These are phyloP conservation scores for Neofusicoccum ribis DNA, from an alignment of 2,329 filamentous ascomycete species.

Conservation along the genomic window DNA sequence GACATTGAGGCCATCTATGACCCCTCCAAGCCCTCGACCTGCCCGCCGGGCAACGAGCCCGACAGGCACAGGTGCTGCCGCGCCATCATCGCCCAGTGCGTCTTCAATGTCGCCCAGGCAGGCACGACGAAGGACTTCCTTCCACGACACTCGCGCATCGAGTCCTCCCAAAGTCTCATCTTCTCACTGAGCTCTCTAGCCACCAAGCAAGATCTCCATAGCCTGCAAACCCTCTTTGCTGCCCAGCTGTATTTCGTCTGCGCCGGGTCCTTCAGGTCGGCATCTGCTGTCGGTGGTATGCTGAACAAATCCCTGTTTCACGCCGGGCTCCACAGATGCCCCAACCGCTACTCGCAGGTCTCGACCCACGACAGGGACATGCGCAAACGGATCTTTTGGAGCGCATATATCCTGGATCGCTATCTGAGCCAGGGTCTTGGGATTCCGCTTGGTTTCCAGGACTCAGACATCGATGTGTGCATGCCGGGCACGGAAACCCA, in stretches of 20 bases:
- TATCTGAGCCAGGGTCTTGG: constrained; percentile 59
- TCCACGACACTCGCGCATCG: constrained; percentile 17
- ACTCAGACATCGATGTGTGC: constrained; percentile 61
- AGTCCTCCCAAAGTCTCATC: constrained; percentile 16
- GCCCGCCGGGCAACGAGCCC: constrained; percentile 2
- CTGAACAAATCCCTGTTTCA: constrained; percentile 59
- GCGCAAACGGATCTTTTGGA: constrained; percentile 58
- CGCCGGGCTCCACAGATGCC: constrained; percentile 60
- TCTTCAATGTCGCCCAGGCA: constrained; percentile 16
- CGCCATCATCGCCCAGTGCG: constrained; percentile 18
- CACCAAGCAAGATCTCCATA: constrained; percentile 18
- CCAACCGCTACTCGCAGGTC: constrained; percentile 54
- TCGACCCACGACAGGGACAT: constrained; percentile 48
- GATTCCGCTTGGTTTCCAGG: constrained; percentile 55
- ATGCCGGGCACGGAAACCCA: constrained; percentile 54
- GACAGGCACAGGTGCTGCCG: constrained; percentile 16
- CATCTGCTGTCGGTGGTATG: constrained; percentile 57
- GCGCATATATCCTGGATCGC: constrained; percentile 57
- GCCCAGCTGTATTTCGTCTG: constrained; percentile 58
- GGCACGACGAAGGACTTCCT: constrained; percentile 9
- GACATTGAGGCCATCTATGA: constrained; percentile 18
- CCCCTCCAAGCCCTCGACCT: background rate
- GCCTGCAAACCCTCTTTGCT: constrained; percentile 51
- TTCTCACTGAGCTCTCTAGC: constrained; percentile 19
- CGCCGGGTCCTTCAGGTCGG: constrained; percentile 58